These are phyloP conservation scores for Colletotrichum tabaci DNA, from an alignment of 2,329 filamentous ascomycete species.

Conservation along the genomic window DNA sequence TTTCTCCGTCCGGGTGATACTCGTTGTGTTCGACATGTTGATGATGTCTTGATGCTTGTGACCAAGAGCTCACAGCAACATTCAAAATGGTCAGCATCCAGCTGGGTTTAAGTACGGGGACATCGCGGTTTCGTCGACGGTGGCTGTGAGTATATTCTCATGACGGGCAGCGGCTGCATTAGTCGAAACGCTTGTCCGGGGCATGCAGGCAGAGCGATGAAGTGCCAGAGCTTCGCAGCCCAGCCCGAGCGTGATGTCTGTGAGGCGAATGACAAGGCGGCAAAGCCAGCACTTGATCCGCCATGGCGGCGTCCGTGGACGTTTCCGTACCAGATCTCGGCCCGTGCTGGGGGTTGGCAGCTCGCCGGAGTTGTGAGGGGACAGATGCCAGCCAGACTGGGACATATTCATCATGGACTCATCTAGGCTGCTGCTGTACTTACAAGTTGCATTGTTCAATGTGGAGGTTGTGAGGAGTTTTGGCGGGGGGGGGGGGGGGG, in stretches of 20 bases:
- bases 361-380: not conserved
- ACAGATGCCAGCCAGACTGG: not conserved
- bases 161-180: not conserved
- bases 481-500: no score
- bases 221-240: not conserved
- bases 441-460: not conserved
- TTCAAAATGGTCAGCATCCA: not conserved
- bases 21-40: not conserved
- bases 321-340: constrained; percentile 1
- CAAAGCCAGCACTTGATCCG: not conserved
- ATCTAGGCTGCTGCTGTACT: not conserved
- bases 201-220: not conserved
- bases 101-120: not conserved
- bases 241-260: constrained; percentile 6
- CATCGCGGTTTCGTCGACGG: not conserved
- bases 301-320: constrained; percentile 5
- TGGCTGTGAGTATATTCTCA: not conserved
- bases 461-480: not conserved
- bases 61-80: not conserved
- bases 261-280: not conserved
- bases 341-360: constrained; percentile 2
- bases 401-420: not conserved
- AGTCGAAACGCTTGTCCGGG: constrained; percentile 3
- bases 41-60: not conserved
- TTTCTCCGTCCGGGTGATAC: not conserved